These are phyloP conservation scores for Pyrus communis DNA, from an alignment of 306 rosid genomes.

Conservation along the genomic window DNA sequence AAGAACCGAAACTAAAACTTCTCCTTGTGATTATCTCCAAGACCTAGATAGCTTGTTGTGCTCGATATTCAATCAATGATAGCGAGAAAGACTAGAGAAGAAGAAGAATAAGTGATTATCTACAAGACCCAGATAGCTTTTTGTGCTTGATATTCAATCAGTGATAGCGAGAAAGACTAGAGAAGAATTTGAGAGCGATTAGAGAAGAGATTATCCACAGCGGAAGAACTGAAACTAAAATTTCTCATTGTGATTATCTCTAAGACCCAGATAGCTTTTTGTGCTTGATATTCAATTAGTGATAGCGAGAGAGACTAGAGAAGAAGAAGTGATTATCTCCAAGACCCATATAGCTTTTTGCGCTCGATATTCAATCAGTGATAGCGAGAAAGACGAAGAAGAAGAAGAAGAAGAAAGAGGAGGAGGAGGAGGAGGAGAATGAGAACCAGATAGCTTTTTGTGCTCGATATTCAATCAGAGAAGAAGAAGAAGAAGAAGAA, in stretches of 20 bases:
- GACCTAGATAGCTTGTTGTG: not conserved
- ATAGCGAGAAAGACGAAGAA: not conserved
- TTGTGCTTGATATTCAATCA: not conserved
- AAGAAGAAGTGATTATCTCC: too few relatives aligned
- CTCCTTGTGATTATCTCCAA: not conserved
- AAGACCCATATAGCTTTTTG: too few relatives aligned
- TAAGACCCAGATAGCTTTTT: not conserved
- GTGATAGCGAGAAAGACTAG: not conserved
- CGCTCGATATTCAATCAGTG: not conserved
- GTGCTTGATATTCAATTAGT: too few relatives aligned
- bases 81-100: too few relatives aligned
- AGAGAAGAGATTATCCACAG: not conserved
- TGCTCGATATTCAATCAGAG: too few relatives aligned
- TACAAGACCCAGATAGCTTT: too few relatives aligned
- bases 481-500: slow-evolving; percentile 16
- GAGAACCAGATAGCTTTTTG: too few relatives aligned
- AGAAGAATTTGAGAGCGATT: not conserved
- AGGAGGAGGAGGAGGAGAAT: too few relatives aligned
- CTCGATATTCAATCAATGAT: too few relatives aligned
- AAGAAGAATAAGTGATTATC: too few relatives aligned
- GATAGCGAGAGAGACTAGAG: too few relatives aligned
- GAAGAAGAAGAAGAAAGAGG: not conserved
- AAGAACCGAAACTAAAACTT: not conserved
- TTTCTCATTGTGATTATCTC: not conserved
- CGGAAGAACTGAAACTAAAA: not conserved